These are phyloP conservation scores for Aspergillus hancockii DNA, from an alignment of 495 filamentous ascomycete genomes.

Conservation along the genomic window DNA sequence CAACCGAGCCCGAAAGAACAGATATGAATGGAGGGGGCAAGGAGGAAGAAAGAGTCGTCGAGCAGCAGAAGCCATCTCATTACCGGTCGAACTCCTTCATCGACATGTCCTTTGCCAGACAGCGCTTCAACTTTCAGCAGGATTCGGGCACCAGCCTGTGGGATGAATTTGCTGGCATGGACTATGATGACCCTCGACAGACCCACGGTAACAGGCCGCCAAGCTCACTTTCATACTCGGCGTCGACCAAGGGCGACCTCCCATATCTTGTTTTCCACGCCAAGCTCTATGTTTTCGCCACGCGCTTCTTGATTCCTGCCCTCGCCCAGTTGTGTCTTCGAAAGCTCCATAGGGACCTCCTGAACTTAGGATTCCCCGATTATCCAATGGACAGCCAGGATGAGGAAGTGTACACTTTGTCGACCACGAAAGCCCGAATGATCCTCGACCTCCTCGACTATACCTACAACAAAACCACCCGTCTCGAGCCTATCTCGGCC, in stretches of 20 bases:
- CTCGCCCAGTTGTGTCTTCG: conserved; percentile 47
- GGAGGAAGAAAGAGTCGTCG: not conserved
- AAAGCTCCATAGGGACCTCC: conserved; percentile 42
- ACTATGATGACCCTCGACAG: conserved; percentile 34
- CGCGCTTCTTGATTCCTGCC: conserved; percentile 44
- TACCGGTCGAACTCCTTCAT: conserved; percentile 31
- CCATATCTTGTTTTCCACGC: conserved; percentile 50
- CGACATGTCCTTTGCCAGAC: conserved; percentile 47
- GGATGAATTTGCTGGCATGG: conserved; percentile 42
- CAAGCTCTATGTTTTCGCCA: conserved; percentile 50
- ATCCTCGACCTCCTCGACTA: conserved; percentile 46
- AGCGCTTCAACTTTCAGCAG: conserved; percentile 30
- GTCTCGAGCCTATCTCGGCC: conserved; percentile 44
- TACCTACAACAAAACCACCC: conserved; percentile 43
- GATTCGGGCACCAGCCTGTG: conserved; percentile 40
- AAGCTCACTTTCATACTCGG: conserved; percentile 13
- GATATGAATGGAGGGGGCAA: conserved; percentile 11
- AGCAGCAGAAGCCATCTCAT: conserved; percentile 14
- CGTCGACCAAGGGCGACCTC: conserved; percentile 20
- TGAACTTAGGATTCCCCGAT: conserved; percentile 33
- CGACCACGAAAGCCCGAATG: conserved; percentile 33
- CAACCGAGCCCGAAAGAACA: conserved; percentile 3
- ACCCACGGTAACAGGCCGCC: conserved; percentile 15
- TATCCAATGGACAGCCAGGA: conserved; percentile 17
- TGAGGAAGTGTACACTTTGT: conserved; percentile 21